phyloP scores from a whole-genome alignment of 179 eudicot species.

The Drosera spatulata region DNA sequence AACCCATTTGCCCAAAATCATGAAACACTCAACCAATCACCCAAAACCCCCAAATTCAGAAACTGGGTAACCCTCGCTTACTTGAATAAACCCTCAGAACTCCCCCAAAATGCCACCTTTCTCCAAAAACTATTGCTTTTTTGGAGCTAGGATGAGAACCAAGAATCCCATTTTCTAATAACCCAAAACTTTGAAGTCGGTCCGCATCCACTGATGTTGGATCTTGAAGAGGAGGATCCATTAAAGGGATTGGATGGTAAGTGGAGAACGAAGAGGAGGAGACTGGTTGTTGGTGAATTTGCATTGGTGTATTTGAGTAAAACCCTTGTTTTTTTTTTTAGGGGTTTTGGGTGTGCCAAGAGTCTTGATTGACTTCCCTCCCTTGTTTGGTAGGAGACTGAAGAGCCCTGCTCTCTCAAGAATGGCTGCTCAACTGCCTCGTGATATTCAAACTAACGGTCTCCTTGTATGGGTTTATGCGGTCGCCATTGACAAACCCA shows the following conservation, averaged over 20 bases:
- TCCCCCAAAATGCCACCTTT: background rate
- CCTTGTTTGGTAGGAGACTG: slow-evolving; percentile 7
- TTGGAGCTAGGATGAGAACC: slow-evolving; percentile 6
- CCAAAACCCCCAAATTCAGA: background rate
- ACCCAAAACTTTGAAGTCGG: slow-evolving; percentile 2
- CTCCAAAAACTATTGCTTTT: slow-evolving; percentile 5
- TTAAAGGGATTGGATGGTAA: slow-evolving; percentile 17
- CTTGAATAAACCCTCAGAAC: slow-evolving; percentile 4
- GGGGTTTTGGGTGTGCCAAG: background rate
- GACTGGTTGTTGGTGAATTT: slow-evolving; percentile 25
- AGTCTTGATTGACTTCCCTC: slow-evolving; percentile 3
- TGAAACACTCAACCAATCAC: background rate
- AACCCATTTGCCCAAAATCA: background rate
- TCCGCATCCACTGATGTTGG: slow-evolving; percentile 1
- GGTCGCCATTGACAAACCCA: too few species aligned
- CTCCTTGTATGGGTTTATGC: background rate
- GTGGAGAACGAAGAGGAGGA: slow-evolving; percentile 5
- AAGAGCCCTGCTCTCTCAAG: background rate
- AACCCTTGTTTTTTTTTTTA: slow-evolving; percentile 5
- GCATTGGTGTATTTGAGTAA: slow-evolving; percentile 18
- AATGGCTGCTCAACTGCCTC: slow-evolving; percentile 20
- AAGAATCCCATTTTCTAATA: slow-evolving; percentile 4
- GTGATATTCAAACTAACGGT: slow-evolving; percentile 15
- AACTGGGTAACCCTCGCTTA: slow-evolving; percentile 5
- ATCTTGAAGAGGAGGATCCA: slow-evolving; percentile 2